Conservation (phyloP, 345 rosid genomes). For the Syzygium oleosum region DNA sequence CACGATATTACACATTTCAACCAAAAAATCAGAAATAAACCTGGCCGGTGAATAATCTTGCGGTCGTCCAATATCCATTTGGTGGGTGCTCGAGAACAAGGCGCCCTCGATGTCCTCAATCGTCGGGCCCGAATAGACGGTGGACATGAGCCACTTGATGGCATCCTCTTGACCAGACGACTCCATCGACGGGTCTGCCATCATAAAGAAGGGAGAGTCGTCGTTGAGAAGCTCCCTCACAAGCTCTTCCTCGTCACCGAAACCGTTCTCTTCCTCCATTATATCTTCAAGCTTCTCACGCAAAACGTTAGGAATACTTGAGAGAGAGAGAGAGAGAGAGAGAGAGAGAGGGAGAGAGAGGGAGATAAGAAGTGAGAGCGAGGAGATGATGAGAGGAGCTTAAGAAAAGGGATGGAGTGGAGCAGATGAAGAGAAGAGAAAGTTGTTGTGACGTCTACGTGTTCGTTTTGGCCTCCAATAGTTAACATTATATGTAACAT, state of each 20-base stretch:
- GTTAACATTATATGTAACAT: not conserved
- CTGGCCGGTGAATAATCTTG: conserved; percentile 15
- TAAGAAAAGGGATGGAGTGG: conserved; percentile 12
- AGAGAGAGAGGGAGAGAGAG: not conserved
- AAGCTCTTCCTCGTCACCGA: conserved; percentile 32
- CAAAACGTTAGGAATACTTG: not conserved
- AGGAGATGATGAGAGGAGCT: not conserved
- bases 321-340: not conserved
- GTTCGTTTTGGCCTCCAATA: not conserved
- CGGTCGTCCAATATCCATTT: not conserved
- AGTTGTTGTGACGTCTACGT: conserved; percentile 15
- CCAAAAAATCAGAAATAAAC: not conserved
- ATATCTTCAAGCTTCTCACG: not conserved
- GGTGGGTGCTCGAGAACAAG: conserved; percentile 16
- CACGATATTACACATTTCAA: not conserved
- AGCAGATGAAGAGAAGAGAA: conserved; percentile 27
- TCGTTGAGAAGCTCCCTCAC: conserved; percentile 42
- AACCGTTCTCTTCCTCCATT: conserved; percentile 22
- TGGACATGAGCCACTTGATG: conserved; percentile 21
- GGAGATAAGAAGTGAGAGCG: not conserved
- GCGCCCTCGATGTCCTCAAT: conserved; percentile 45
- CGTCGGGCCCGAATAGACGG: conserved; percentile 47
- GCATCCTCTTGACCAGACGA: conserved; percentile 8
- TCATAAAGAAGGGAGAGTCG: conserved; percentile 36
- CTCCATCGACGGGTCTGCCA: not conserved